Conservation (phyloP, 768 basidiomycete species). For the Tricholoma furcatifolium region DNA sequence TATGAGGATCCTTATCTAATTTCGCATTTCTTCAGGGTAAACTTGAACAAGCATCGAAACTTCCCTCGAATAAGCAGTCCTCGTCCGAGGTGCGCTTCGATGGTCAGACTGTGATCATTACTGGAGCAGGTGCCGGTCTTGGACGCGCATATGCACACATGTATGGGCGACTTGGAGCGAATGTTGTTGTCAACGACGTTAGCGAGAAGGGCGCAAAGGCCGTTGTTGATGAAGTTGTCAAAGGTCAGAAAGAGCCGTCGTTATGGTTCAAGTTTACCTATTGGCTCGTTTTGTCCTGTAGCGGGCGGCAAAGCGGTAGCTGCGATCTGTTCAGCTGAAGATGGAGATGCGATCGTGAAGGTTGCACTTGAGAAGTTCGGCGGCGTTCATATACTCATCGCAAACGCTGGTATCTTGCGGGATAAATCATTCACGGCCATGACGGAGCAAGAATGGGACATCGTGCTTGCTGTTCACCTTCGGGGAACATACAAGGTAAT, state of each 20-base stretch:
- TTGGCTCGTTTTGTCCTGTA: slow-evolving; percentile 24
- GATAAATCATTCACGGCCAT: slow-evolving; percentile 92
- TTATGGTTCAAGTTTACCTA: not conserved
- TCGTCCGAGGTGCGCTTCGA: slow-evolving; percentile 76
- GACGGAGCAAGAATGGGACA: slow-evolving; percentile 93
- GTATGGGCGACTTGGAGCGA: slow-evolving; percentile 92
- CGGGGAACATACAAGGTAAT: slow-evolving; percentile 85
- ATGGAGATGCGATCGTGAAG: slow-evolving; percentile 88
- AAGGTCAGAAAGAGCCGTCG: slow-evolving; percentile 44
- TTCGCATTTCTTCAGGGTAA: slow-evolving; percentile 35
- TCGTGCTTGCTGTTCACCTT: slow-evolving; percentile 86
- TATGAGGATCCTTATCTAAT: not conserved
- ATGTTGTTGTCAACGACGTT: slow-evolving; percentile 95
- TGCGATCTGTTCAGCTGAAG: slow-evolving; percentile 85
- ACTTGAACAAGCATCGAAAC: slow-evolving; percentile 60
- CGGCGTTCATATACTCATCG: slow-evolving; percentile 80
- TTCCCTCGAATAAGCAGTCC: slow-evolving; percentile 69
- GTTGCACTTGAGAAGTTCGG: slow-evolving; percentile 86
- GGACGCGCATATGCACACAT: slow-evolving; percentile 90
- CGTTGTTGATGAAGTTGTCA: slow-evolving; percentile 85
- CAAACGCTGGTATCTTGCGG: slow-evolving; percentile 92
- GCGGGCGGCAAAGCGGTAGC: slow-evolving; percentile 88
- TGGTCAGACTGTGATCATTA: slow-evolving; percentile 89
- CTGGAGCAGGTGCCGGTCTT: slow-evolving; percentile 93
- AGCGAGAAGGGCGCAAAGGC: slow-evolving; percentile 79